Conservation (phyloP, 805 yeast species). For the Dipodascopsis uninucleata region DNA sequence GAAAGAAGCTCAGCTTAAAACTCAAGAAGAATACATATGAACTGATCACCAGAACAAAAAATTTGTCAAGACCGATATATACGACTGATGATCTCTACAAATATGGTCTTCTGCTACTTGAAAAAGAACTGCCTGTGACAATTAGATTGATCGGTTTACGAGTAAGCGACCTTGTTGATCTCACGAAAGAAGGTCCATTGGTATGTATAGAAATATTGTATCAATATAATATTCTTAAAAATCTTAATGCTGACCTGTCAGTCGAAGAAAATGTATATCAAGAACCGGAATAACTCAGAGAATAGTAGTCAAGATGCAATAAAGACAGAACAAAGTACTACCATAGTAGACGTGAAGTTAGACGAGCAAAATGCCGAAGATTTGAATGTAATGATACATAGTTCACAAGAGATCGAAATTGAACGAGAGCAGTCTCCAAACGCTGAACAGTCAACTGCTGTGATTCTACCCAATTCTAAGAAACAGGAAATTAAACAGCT, state of each 20-base stretch:
- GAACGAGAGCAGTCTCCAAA: no score
- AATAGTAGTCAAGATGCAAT: background rate
- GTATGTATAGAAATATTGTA: slow-evolving; percentile 5
- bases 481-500: background rate
- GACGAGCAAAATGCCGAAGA: slow-evolving; percentile 6
- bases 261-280: slow-evolving; percentile 1
- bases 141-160: slow-evolving; percentile 30
- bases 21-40: slow-evolving; percentile 28
- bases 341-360: slow-evolving; percentile 2
- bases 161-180: slow-evolving; percentile 22
- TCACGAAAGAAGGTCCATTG: slow-evolving; percentile 23
- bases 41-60: slow-evolving; percentile 23
- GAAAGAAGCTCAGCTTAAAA: slow-evolving; percentile 27
- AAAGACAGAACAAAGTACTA: slow-evolving; percentile 2
- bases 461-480: background rate
- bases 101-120: slow-evolving; percentile 21
- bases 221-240: slow-evolving; percentile 1
- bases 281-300: background rate
- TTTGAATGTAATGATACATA: slow-evolving; percentile 6
- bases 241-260: slow-evolving; percentile 9
- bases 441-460: slow-evolving; percentile 1
- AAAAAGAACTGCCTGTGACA: slow-evolving; percentile 27
- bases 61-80: slow-evolving; percentile 16
- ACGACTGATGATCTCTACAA: slow-evolving; percentile 26
- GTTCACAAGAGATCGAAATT: slow-evolving; percentile 10